phyloP scores from a whole-genome alignment of 805 yeast genomes.

The Cyberlindnera amylophila region DNA sequence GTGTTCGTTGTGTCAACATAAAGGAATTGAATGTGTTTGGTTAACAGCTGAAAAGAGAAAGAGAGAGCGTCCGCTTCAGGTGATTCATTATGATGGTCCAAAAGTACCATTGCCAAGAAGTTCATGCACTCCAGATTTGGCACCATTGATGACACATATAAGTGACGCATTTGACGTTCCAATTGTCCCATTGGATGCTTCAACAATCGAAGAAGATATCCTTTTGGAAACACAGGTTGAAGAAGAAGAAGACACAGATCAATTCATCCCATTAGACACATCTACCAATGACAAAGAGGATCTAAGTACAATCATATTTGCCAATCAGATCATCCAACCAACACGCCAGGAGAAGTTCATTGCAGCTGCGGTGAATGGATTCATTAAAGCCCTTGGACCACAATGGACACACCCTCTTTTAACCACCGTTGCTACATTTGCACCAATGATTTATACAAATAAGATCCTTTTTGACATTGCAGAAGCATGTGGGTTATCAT shows the following conservation, averaged over 20 bases:
- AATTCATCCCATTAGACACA: too few relatives aligned
- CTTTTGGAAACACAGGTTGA: slow-evolving; percentile 2
- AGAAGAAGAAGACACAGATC: too few relatives aligned
- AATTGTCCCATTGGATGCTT: slow-evolving; percentile 7
- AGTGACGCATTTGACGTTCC: too few relatives aligned
- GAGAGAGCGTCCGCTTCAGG: too few relatives aligned
- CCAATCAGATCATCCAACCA: slow-evolving; percentile 1
- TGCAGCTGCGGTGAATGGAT: slow-evolving; percentile 36
- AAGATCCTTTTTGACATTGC: slow-evolving; percentile 32
- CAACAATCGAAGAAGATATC: slow-evolving; percentile 5
- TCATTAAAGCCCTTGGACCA: slow-evolving; percentile 39
- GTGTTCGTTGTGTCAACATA: slow-evolving; percentile 39
- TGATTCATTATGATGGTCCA: too few relatives aligned
- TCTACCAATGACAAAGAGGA: not conserved
- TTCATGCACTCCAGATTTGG: too few relatives aligned
- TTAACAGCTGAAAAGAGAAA: not conserved
- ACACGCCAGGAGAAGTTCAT: slow-evolving; percentile 12
- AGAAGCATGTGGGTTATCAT: slow-evolving; percentile 40
- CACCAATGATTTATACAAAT: slow-evolving; percentile 33
- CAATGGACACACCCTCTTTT: slow-evolving; percentile 38
- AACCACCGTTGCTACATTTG: slow-evolving; percentile 38
- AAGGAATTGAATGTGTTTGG: slow-evolving; percentile 28
- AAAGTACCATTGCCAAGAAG: too few relatives aligned
- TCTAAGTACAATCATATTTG: not conserved
- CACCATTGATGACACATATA: too few relatives aligned